Percentiles rank a stretch among this genome's conserved stretches.
phyloP scores from a whole-genome alignment of 2,329 filamentous ascomycete genomes.

The Phialocephala subalpina region DNA sequence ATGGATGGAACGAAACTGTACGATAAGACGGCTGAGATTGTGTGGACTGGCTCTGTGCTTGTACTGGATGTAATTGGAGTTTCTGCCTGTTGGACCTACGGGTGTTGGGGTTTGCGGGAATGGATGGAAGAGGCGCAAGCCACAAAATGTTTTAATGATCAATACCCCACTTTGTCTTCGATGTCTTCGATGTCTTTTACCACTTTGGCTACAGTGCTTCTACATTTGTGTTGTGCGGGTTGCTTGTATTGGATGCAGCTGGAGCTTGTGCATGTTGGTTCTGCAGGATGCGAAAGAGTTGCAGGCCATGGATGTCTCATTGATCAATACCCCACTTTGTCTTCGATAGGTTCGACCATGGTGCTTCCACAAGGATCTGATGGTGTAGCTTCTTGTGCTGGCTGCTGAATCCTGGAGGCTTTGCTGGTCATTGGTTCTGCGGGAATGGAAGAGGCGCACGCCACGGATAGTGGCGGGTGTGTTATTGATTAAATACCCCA shows the following conservation, averaged over 20 bases:
- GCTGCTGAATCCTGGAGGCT: too few relatives aligned
- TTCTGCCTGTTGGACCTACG: not conserved
- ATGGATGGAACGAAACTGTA: not conserved
- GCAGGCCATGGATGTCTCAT: not conserved
- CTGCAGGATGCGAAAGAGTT: too few relatives aligned
- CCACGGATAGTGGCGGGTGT: too few relatives aligned
- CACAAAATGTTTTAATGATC: slow-evolving; percentile 1
- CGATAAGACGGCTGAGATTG: not conserved
- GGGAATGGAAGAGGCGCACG: too few relatives aligned
- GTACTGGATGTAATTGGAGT: slow-evolving; percentile 2
- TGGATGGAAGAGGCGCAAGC: not conserved
- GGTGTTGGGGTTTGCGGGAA: not conserved
- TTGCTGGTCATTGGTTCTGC: too few relatives aligned
- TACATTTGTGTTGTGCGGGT: too few relatives aligned
- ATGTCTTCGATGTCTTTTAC: not conserved
- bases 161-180: slow-evolving; percentile 7
- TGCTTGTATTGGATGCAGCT: too few relatives aligned
- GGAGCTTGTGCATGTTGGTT: too few relatives aligned
- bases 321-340: not conserved
- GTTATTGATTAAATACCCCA: not conserved
- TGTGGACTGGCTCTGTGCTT: not conserved
- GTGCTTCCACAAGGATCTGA: too few relatives aligned
- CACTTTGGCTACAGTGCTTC: too few relatives aligned
- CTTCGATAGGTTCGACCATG: too few relatives aligned
- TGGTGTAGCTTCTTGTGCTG: too few relatives aligned